Conservation (phyloP, 164 flowering plant species). For the Liriodendron chinense region DNA sequence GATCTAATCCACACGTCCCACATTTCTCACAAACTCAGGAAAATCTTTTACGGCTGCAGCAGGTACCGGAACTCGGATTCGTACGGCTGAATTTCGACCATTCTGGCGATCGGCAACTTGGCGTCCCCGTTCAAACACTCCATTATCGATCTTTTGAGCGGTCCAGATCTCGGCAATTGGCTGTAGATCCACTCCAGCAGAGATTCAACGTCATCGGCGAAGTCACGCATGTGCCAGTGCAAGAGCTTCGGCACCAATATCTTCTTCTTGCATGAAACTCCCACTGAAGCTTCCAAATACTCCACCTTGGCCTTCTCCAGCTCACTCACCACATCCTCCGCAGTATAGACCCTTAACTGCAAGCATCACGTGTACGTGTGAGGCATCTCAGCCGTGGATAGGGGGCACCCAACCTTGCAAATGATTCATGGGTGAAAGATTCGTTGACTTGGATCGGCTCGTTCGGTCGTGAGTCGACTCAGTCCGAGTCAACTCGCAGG, state of each 20-base stretch:
- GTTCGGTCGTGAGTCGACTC: too few species aligned
- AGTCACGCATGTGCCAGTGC: slow-evolving; percentile 85
- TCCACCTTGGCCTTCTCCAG: slow-evolving; percentile 75
- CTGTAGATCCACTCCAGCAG: slow-evolving; percentile 95
- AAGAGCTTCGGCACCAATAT: slow-evolving; percentile 81
- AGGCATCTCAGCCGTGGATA: too few species aligned
- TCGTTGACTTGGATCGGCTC: too few species aligned
- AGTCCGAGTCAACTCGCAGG: too few species aligned
- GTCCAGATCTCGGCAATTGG: slow-evolving; percentile 62
- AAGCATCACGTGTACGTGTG: background rate
- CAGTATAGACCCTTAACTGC: slow-evolving; percentile 80
- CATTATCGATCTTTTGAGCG: slow-evolving; percentile 61
- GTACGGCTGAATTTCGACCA: slow-evolving; percentile 71
- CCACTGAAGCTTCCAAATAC: slow-evolving; percentile 81
- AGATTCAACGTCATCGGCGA: slow-evolving; percentile 82
- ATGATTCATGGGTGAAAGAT: too few species aligned
- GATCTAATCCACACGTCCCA: background rate
- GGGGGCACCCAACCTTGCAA: too few species aligned
- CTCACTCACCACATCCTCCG: slow-evolving; percentile 70
- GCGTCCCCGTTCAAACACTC: slow-evolving; percentile 60
- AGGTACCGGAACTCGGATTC: slow-evolving; percentile 83
- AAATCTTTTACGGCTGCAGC: slow-evolving; percentile 25
- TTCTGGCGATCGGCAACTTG: slow-evolving; percentile 36
- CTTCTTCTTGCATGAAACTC: slow-evolving; percentile 72
- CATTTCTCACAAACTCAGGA: too few species aligned